Conservation (phyloP, 2,329 filamentous ascomycete genomes). For the Helicocarpus griseus region DNA sequence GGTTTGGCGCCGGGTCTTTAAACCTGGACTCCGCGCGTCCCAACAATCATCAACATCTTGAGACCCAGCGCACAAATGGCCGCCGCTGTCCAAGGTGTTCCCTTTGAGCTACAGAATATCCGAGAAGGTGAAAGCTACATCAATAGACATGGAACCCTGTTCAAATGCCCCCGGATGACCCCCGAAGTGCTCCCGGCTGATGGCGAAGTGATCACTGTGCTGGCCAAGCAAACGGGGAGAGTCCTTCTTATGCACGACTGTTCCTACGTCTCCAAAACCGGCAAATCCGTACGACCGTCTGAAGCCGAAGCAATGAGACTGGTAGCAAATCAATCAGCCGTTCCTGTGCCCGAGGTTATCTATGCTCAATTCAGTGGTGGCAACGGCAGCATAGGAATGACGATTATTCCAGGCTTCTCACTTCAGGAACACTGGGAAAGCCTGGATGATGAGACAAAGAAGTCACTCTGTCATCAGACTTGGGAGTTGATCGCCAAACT, state of each 20-base stretch:
- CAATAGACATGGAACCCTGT: not conserved
- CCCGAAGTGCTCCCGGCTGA: constrained; percentile 1
- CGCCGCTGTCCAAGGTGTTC: not conserved
- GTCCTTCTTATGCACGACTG: not conserved
- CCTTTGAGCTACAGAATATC: not conserved
- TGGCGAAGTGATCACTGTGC: constrained; percentile 1
- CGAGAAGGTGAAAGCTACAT: constrained; percentile 3
- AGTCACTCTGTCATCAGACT: constrained; percentile 14
- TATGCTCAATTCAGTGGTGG: not conserved
- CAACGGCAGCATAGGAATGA: constrained; percentile 10
- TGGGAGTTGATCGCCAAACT: constrained; percentile 15
- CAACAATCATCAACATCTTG: not conserved
- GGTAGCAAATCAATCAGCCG: constrained; percentile 9
- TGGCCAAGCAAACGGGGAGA: constrained; percentile 4
- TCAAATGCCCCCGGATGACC: not conserved
- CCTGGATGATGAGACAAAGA: constrained; percentile 12
- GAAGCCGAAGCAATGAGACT: constrained; percentile 2
- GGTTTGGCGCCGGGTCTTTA: no score
- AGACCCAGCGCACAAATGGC: not conserved
- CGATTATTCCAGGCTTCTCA: constrained; percentile 9
- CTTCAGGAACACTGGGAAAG: constrained; percentile 12
- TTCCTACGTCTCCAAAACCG: not conserved
- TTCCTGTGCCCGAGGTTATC: constrained; percentile 14
- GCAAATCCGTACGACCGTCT: not conserved
- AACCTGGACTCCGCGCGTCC: no score